Percentiles rank a stretch among this genome's conserved stretches.
Evolutionary conservation across 2,329 filamentous ascomycete species (phyloP).

Genomic region (Diaporthe amygdali): DNA sequence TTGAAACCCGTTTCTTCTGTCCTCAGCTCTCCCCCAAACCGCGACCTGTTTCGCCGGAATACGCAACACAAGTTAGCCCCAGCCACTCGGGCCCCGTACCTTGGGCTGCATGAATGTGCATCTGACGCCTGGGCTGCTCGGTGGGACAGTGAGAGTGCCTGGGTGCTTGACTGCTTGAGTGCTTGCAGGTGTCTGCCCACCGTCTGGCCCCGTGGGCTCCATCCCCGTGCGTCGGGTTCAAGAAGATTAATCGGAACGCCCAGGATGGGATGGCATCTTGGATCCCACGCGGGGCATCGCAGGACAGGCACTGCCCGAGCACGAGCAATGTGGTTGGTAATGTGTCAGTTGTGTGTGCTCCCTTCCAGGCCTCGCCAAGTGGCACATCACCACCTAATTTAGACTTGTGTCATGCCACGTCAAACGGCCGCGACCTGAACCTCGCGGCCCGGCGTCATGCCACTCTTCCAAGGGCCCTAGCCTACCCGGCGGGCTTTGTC

Average conservation of each 20-base stretch:
- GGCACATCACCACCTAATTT: background rate
- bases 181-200: background rate
- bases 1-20: background rate
- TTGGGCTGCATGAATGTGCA: background rate
- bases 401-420: conserved; percentile 11
- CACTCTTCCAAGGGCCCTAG: background rate
- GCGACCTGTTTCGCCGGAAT: background rate
- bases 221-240: background rate
- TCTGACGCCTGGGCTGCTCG: too few relatives aligned
- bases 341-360: background rate
- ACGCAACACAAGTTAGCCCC: background rate
- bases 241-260: background rate
- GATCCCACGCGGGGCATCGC: background rate
- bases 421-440: conserved; percentile 12
- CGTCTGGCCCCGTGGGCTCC: background rate
- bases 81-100: background rate
- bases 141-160: too few relatives aligned
- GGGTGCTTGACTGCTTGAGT: background rate
- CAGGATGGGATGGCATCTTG: background rate
- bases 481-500: too few relatives aligned
- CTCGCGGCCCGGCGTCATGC: conserved; percentile 11
- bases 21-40: background rate
- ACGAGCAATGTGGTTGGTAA: background rate
- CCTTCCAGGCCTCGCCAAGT: background rate
- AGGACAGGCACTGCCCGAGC: background rate